Conservation (phyloP, 1,284 basidiomycete genomes). For the Wallemia mellicola region DNA sequence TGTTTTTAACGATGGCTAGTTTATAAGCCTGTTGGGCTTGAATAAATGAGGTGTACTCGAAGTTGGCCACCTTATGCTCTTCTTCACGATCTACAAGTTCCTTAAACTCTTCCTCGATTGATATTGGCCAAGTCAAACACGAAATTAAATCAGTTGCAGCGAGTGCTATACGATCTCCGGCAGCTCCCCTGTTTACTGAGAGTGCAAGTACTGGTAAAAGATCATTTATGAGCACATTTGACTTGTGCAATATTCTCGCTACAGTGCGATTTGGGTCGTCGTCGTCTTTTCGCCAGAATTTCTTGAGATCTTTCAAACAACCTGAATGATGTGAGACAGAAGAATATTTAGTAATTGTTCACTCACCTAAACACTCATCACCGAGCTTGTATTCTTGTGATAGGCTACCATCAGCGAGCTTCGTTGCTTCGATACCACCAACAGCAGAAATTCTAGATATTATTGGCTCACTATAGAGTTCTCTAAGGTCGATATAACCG, state of each 20-base stretch:
- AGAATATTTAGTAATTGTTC: no score
- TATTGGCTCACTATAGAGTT: not conserved
- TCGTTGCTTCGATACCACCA: not conserved
- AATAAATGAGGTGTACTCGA: slow-evolving; percentile 52
- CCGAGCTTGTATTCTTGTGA: slow-evolving; percentile 9
- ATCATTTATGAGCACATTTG: slow-evolving; percentile 51
- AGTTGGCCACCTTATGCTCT: slow-evolving; percentile 28
- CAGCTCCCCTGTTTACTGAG: slow-evolving; percentile 40
- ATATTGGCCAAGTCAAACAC: slow-evolving; percentile 90
- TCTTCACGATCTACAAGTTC: slow-evolving; percentile 44
- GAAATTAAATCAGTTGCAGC: slow-evolving; percentile 63
- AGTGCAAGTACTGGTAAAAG: slow-evolving; percentile 52
- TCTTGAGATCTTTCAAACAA: slow-evolving; percentile 75
- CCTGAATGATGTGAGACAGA: slow-evolving; percentile 14
- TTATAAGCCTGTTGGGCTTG: slow-evolving; percentile 65
- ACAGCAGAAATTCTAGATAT: not conserved
- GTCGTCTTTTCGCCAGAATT: slow-evolving; percentile 77
- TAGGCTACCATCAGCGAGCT: not conserved
- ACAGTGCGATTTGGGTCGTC: slow-evolving; percentile 79
- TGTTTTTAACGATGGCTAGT: slow-evolving; percentile 15
- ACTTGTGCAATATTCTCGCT: slow-evolving; percentile 60
- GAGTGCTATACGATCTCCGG: slow-evolving; percentile 44
- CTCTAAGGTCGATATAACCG: not conserved
- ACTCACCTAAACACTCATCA: slow-evolving; percentile 8
- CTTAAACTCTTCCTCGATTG: slow-evolving; percentile 64